Conservation (phyloP, 306 rosid genomes). For the Sicyos edulis region DNA sequence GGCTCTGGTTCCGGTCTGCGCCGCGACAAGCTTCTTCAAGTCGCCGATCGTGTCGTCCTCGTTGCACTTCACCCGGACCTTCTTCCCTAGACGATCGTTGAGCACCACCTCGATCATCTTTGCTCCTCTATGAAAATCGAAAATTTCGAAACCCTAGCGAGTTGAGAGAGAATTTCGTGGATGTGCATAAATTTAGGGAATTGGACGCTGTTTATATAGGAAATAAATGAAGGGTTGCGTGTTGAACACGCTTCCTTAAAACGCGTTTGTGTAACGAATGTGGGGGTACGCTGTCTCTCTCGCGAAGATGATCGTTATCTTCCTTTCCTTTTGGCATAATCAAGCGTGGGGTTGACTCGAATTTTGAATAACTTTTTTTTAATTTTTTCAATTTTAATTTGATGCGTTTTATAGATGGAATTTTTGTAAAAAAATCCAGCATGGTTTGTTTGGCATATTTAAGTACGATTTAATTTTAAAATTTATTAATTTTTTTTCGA, state of each 20-base stretch:
- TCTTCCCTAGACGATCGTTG: conserved; percentile 86
- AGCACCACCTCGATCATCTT: conserved; percentile 86
- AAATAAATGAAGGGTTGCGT: not conserved
- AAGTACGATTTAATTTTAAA: too few species aligned
- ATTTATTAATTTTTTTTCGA: too few species aligned
- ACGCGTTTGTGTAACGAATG: not conserved
- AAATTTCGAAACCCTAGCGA: not conserved
- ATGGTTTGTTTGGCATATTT: too few species aligned
- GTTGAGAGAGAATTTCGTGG: not conserved
- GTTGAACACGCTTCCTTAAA: not conserved
- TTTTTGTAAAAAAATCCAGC: too few species aligned
- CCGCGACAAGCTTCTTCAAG: conserved; percentile 82
- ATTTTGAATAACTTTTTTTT: too few species aligned
- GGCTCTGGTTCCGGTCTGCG: conserved; percentile 78
- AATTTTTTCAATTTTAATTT: too few species aligned
- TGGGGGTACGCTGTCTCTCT: not conserved
- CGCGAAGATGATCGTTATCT: not conserved
- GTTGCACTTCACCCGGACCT: conserved; percentile 86
- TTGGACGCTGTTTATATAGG: not conserved
- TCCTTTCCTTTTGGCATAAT: not conserved
- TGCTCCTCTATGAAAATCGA: not conserved
- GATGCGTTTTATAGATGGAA: too few species aligned
- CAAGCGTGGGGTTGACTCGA: not conserved
- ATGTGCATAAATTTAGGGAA: not conserved
- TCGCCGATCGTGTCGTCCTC: conserved; percentile 85